A percentile compares a stretch with the other conserved stretches of the same genome.
Conservation (phyloP, 495 filamentous ascomycete species). For the Clohesyomyces aquaticus region DNA sequence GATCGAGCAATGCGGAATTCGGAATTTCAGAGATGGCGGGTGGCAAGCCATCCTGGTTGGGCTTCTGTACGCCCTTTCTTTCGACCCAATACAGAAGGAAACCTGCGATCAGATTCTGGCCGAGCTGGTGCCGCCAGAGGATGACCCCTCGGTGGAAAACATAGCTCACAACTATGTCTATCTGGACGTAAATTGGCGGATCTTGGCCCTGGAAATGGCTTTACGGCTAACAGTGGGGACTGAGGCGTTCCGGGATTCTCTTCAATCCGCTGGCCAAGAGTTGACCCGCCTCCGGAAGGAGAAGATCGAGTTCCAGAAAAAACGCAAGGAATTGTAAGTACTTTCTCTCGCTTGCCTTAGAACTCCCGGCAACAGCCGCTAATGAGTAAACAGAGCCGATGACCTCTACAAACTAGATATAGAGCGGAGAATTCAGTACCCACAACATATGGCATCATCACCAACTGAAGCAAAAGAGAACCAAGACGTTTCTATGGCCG, state of each 20-base stretch:
- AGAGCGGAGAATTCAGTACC: constrained; percentile 78
- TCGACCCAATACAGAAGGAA: constrained; percentile 67
- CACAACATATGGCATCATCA: constrained; percentile 69
- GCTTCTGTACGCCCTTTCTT: constrained; percentile 80
- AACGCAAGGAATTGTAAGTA: constrained; percentile 82
- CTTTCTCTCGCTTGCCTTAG: too few species aligned
- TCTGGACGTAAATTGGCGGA: constrained; percentile 80
- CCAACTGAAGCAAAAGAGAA: constrained; percentile 70
- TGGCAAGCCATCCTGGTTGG: constrained; percentile 92
- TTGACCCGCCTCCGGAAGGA: constrained; percentile 95
- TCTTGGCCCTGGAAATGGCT: constrained; percentile 80
- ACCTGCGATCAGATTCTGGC: constrained; percentile 77
- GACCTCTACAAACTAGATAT: constrained; percentile 83
- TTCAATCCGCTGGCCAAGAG: constrained; percentile 85
- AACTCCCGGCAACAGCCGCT: background rate
- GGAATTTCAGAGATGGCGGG: constrained; percentile 86
- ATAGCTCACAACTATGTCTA: constrained; percentile 69
- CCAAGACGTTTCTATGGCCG: constrained; percentile 52
- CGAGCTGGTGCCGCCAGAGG: constrained; percentile 75
- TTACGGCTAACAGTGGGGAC: constrained; percentile 87
- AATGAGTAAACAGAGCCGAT: constrained; percentile 62
- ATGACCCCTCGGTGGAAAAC: constrained; percentile 68
- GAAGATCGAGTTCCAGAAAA: constrained; percentile 88
- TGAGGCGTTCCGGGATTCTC: constrained; percentile 78
- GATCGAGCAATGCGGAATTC: constrained; percentile 78